A percentile compares a stretch with the other conserved stretches of the same genome.
Conservation (phyloP, 2,329 filamentous ascomycete genomes). For the Penicillium sp. region DNA sequence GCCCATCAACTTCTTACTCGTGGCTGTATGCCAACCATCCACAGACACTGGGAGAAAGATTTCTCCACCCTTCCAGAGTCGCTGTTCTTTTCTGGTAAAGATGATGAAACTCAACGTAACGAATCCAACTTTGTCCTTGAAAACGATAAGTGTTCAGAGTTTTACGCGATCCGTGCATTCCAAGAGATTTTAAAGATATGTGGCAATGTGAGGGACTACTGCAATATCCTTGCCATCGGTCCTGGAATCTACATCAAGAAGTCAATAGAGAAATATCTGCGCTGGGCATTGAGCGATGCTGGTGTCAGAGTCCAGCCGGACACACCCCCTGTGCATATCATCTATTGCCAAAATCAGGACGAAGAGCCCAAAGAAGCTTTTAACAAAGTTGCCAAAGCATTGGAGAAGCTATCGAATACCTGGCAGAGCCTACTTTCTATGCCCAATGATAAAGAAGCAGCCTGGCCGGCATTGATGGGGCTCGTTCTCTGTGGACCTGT, state of each 20-base stretch:
- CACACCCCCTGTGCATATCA: conserved; percentile 48
- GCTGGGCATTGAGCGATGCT: conserved; percentile 56
- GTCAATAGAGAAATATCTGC: conserved; percentile 50
- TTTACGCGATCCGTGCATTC: conserved; percentile 54
- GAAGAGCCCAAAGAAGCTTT: conserved; percentile 46
- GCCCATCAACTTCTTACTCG: conserved; percentile 55
- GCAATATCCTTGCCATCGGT: conserved; percentile 39
- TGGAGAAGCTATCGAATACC: conserved; percentile 44
- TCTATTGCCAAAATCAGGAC: conserved; percentile 43
- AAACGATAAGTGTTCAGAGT: conserved; percentile 43
- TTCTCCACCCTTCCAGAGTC: conserved; percentile 55
- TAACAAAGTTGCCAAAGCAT: conserved; percentile 41
- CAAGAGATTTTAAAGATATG: conserved; percentile 52
- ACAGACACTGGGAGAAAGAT: conserved; percentile 53
- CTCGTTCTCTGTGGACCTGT: conserved; percentile 55
- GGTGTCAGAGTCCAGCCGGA: conserved; percentile 38
- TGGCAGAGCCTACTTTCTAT: conserved; percentile 40
- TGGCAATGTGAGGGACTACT: conserved; percentile 51
- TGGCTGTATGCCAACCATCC: conserved; percentile 57
- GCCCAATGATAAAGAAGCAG: background rate
- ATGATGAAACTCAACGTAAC: conserved; percentile 23
- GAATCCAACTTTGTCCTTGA: conserved; percentile 49
- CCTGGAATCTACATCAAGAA: conserved; percentile 42
- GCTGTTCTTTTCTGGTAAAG: conserved; percentile 46
- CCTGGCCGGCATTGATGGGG: conserved; percentile 54